Percentiles rank a stretch among this genome's conserved stretches.
phyloP scores from a whole-genome alignment of 2,329 filamentous ascomycete species.

The Claviceps sp. region DNA sequence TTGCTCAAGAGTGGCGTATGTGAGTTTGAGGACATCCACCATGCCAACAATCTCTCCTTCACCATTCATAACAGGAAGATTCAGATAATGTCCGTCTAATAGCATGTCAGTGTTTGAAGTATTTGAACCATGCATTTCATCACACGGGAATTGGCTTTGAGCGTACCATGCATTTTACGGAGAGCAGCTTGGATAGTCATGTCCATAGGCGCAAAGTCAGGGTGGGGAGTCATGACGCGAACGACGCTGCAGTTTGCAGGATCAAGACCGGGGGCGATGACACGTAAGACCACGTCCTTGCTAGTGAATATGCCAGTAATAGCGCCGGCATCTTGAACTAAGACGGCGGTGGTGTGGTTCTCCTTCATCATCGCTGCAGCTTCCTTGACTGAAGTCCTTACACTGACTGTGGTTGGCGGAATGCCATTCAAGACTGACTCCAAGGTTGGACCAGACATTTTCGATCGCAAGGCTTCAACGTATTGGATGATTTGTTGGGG shows the following conservation, averaged over 20 bases:
- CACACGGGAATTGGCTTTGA: not conserved
- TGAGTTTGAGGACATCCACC: slow-evolving; percentile 97
- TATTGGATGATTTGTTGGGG: slow-evolving; percentile 99
- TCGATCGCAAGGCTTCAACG: slow-evolving; percentile 83
- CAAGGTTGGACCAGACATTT: slow-evolving; percentile 96
- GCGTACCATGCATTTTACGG: slow-evolving; percentile 94
- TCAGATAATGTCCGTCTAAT: slow-evolving; percentile 91
- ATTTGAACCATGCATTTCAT: not conserved
- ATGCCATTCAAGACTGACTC: slow-evolving; percentile 87
- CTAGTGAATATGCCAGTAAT: slow-evolving; percentile 99
- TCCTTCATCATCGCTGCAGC: slow-evolving; percentile 96
- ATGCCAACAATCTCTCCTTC: slow-evolving; percentile 95
- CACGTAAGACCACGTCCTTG: slow-evolving; percentile 95
- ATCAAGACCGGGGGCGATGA: slow-evolving; percentile 92
- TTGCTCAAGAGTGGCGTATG: slow-evolving; percentile 94
- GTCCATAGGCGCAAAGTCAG: slow-evolving; percentile 95
- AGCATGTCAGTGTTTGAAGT: slow-evolving; percentile 7
- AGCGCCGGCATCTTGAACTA: slow-evolving; percentile 91
- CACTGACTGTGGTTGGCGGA: slow-evolving; percentile 87
- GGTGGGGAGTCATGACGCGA: slow-evolving; percentile 96
- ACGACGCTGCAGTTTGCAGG: slow-evolving; percentile 93
- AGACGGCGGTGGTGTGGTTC: slow-evolving; percentile 90
- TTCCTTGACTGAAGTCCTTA: slow-evolving; percentile 91
- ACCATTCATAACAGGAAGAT: slow-evolving; percentile 96
- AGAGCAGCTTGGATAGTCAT: slow-evolving; percentile 98